Percentiles rank a stretch among this genome's conserved stretches.
Conservation (phyloP, 768 basidiomycete genomes). For the Mycena latifolia region DNA sequence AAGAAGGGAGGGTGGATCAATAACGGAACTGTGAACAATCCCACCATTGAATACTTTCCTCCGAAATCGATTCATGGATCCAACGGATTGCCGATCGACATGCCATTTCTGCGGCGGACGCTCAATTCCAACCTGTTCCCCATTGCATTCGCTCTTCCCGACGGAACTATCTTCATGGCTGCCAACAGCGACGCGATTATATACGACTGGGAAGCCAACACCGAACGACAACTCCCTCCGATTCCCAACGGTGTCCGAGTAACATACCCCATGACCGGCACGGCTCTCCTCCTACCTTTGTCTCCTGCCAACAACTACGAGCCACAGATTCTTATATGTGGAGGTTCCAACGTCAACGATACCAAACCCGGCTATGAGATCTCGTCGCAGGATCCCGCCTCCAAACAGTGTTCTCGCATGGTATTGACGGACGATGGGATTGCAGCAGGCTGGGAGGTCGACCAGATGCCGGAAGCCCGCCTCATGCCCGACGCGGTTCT, state of each 20-base stretch:
- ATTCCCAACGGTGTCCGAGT: slow-evolving; percentile 85
- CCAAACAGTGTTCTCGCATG: slow-evolving; percentile 79
- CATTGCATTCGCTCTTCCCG: slow-evolving; percentile 78
- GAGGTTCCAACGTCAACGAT: slow-evolving; percentile 79
- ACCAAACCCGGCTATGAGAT: slow-evolving; percentile 68
- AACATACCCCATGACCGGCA: slow-evolving; percentile 87
- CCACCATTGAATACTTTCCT: slow-evolving; percentile 86
- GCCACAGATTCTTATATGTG: slow-evolving; percentile 81
- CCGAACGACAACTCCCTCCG: slow-evolving; percentile 70
- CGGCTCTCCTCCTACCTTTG: slow-evolving; percentile 80
- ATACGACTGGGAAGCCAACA: slow-evolving; percentile 79
- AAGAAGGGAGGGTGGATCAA: slow-evolving; percentile 90
- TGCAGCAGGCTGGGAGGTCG: slow-evolving; percentile 76
- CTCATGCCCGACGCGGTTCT: slow-evolving; percentile 87
- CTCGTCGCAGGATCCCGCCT: slow-evolving; percentile 80
- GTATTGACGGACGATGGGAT: slow-evolving; percentile 75
- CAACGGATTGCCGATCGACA: slow-evolving; percentile 73
- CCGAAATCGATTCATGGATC: slow-evolving; percentile 79
- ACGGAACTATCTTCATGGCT: slow-evolving; percentile 79
- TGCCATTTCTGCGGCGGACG: slow-evolving; percentile 76
- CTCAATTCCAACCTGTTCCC: slow-evolving; percentile 89
- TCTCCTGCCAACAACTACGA: slow-evolving; percentile 70
- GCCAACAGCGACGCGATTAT: slow-evolving; percentile 86
- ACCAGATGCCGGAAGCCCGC: slow-evolving; percentile 80
- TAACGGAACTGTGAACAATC: slow-evolving; percentile 84